These are phyloP conservation scores for Paratinospora sagittata DNA, from an alignment of 164 flowering plant genomes.

Conservation along the genomic window DNA sequence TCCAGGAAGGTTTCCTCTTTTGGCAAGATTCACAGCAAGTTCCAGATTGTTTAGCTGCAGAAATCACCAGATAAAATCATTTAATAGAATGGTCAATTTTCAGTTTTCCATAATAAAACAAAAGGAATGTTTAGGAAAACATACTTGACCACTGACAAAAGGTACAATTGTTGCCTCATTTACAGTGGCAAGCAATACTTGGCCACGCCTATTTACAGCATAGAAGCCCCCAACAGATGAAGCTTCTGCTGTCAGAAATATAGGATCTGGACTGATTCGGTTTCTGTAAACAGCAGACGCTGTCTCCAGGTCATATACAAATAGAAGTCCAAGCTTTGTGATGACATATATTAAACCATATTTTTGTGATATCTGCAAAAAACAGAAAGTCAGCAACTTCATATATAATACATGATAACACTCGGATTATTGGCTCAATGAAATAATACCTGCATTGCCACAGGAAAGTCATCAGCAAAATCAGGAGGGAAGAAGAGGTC, in stretches of 20 bases:
- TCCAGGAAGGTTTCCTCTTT: slow-evolving; percentile 98
- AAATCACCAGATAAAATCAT: slow-evolving; percentile 9
- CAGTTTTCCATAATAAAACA: not conserved
- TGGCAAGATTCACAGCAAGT: slow-evolving; percentile 94
- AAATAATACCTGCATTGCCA: slow-evolving; percentile 86
- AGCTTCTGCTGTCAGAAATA: slow-evolving; percentile 94
- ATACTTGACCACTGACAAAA: slow-evolving; percentile 94
- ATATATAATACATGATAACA: slow-evolving; percentile 1
- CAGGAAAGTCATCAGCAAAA: slow-evolving; percentile 98
- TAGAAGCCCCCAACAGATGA: slow-evolving; percentile 93
- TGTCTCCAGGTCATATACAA: slow-evolving; percentile 97
- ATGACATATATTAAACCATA: slow-evolving; percentile 88
- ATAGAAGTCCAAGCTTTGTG: slow-evolving; percentile 94
- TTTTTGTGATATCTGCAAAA: slow-evolving; percentile 81
- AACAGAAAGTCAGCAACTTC: slow-evolving; percentile 12
- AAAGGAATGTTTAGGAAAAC: slow-evolving; percentile 8
- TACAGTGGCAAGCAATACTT: slow-evolving; percentile 89
- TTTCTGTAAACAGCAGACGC: slow-evolving; percentile 96
- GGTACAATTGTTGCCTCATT: slow-evolving; percentile 93
- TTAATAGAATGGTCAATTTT: not conserved
- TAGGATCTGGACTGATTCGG: slow-evolving; percentile 98
- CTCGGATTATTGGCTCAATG: not conserved
- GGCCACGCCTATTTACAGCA: slow-evolving; percentile 94
- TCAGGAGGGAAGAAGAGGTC: slow-evolving; percentile 99
- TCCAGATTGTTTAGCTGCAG: slow-evolving; percentile 65